These are phyloP conservation scores for Ilex aquifolium DNA, from an alignment of 257 asterid genomes.

Conservation along the genomic window DNA sequence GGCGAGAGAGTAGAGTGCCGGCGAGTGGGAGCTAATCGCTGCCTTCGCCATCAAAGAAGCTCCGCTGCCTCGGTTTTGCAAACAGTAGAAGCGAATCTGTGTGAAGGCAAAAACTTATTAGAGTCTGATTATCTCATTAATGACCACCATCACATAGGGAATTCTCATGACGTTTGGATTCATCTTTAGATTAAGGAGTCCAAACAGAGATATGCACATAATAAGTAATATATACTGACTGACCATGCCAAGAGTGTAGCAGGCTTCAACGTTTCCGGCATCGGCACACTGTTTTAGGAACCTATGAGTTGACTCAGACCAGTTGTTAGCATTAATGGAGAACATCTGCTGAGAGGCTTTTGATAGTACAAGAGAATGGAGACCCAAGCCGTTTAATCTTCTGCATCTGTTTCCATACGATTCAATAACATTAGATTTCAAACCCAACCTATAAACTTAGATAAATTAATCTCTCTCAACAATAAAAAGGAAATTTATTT, in stretches of 20 bases:
- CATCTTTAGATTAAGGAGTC: not conserved
- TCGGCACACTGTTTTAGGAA: slow-evolving; percentile 1
- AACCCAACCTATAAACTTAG: not conserved
- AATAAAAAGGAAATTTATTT: too few relatives aligned
- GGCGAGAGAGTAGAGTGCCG: not conserved
- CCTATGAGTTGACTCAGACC: not conserved
- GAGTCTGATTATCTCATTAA: not conserved
- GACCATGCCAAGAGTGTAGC: slow-evolving; percentile 5
- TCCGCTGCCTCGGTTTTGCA: slow-evolving; percentile 4
- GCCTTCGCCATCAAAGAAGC: slow-evolving; percentile 1
- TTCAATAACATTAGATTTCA: too few relatives aligned
- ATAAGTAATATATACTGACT: not conserved
- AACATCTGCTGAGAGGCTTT: not conserved
- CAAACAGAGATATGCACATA: not conserved
- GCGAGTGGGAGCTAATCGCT: not conserved
- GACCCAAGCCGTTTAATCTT: not conserved
- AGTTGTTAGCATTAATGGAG: not conserved
- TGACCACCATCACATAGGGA: not conserved
- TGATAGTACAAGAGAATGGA: not conserved
- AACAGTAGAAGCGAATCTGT: slow-evolving; percentile 2
- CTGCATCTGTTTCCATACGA: not conserved
- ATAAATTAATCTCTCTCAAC: too few relatives aligned
- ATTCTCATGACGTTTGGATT: not conserved
- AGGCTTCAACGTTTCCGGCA: slow-evolving; percentile 1
- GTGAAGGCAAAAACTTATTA: not conserved